phyloP scores from a whole-genome alignment of 176 grass and related monocot genomes.

The Rhynchospora pubera region DNA sequence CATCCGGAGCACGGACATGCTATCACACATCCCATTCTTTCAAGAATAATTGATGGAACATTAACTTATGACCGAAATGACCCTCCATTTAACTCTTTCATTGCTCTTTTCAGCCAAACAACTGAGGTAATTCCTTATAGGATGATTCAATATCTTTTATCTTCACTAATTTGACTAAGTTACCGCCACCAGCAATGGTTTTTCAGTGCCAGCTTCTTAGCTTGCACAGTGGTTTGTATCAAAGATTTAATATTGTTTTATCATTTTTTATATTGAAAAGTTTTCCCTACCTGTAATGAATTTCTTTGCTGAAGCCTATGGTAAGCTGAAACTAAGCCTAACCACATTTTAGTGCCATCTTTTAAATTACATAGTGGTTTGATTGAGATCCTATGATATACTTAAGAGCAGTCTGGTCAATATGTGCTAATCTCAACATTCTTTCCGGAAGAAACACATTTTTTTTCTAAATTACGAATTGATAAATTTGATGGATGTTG shows the following conservation, averaged over 20 bases:
- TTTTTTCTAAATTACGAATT: neutral
- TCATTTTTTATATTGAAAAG: neutral
- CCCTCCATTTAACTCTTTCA: conserved; percentile 84
- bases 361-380: neutral
- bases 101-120: conserved; percentile 89
- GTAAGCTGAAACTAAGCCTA: conserved; percentile 1
- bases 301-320: neutral
- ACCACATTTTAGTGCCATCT: neutral
- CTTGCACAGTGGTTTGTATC: neutral
- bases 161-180: neutral
- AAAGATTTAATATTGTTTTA: neutral
- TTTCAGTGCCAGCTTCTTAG: neutral
- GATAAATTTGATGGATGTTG: neutral
- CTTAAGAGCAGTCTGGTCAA: neutral
- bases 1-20: conserved; percentile 97
- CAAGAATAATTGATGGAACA: conserved; percentile 90
- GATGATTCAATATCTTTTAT: neutral
- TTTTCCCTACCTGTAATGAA: neutral
- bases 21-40: conserved; percentile 93
- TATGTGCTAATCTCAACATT: neutral
- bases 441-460: neutral
- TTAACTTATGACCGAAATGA: conserved; percentile 73
- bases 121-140: conserved; percentile 48
- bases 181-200: neutral
- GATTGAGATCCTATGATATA: neutral